Evolutionary conservation across 306 rosid genomes (phyloP).

Genomic region (Luffa acutangula): DNA sequence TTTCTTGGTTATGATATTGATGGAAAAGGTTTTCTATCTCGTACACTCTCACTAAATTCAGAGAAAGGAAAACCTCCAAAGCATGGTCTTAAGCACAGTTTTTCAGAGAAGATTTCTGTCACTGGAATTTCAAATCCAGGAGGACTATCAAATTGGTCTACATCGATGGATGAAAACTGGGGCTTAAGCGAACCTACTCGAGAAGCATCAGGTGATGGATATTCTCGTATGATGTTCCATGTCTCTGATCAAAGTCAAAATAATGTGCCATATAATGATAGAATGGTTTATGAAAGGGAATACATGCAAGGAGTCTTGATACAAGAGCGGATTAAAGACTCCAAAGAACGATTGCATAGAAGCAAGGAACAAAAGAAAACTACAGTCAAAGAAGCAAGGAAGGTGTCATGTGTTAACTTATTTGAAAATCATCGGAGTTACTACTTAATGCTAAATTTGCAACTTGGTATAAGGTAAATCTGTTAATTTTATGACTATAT

Average conservation of each 20-base stretch:
- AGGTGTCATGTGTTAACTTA: slow-evolving; percentile 33
- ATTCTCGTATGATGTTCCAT: slow-evolving; percentile 20
- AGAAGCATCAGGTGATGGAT: slow-evolving; percentile 26
- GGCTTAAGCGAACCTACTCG: slow-evolving; percentile 17
- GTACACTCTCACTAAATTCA: slow-evolving; percentile 19
- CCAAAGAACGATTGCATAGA: slow-evolving; percentile 27
- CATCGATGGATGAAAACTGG: slow-evolving; percentile 27
- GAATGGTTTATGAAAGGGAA: slow-evolving; percentile 59
- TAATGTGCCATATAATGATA: slow-evolving; percentile 20
- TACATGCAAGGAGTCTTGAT: slow-evolving; percentile 89
- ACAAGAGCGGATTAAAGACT: slow-evolving; percentile 43
- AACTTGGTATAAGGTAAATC: slow-evolving; percentile 52
- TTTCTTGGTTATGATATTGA: slow-evolving; percentile 23
- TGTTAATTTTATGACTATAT: background rate
- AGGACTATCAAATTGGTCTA: slow-evolving; percentile 35
- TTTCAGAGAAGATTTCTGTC: slow-evolving; percentile 19
- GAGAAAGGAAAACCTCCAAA: slow-evolving; percentile 19
- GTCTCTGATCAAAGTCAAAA: slow-evolving; percentile 27
- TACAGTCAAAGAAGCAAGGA: slow-evolving; percentile 29
- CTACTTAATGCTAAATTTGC: slow-evolving; percentile 46
- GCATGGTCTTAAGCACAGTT: slow-evolving; percentile 40
- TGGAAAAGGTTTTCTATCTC: slow-evolving; percentile 14
- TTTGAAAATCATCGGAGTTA: slow-evolving; percentile 20
- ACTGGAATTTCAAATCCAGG: slow-evolving; percentile 20
- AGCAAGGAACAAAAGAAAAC: slow-evolving; percentile 36